Evolutionary conservation across 2,329 filamentous ascomycete species (phyloP).

Genomic region (Nectriaceae sp.): DNA sequence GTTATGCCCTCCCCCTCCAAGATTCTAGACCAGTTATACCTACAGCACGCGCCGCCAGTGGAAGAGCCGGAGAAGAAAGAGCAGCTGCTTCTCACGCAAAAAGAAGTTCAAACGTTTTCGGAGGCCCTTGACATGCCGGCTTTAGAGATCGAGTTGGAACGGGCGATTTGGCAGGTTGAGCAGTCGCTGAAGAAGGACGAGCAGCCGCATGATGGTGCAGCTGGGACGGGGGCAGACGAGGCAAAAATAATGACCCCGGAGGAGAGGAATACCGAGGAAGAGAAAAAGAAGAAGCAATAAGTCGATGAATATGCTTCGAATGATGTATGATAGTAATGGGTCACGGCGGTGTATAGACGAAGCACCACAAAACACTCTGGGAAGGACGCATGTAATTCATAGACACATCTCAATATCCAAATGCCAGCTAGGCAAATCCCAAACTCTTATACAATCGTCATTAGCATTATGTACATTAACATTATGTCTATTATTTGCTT

Average conservation of each 20-base stretch:
- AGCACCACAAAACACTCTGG: conserved; percentile 6
- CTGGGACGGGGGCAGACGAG: conserved; percentile 13
- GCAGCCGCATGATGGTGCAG: conserved; percentile 14
- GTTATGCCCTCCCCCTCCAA: conserved; percentile 66
- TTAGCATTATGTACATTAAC: neutral
- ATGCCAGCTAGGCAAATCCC: neutral
- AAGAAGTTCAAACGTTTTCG: conserved; percentile 59
- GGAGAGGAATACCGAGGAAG: conserved; percentile 16
- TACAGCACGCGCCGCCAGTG: conserved; percentile 39
- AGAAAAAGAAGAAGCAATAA: conserved; percentile 13
- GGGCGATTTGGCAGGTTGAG: conserved; percentile 75
- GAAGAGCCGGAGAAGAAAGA: conserved; percentile 29
- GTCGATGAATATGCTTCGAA: conserved; percentile 20
- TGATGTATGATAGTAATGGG: conserved; percentile 28
- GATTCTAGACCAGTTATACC: conserved; percentile 74
- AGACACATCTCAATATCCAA: neutral
- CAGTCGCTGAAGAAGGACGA: conserved; percentile 41
- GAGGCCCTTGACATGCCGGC: conserved; percentile 67
- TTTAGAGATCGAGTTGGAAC: conserved; percentile 71
- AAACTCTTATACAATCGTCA: neutral
- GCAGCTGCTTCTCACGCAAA: conserved; percentile 47
- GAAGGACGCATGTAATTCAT: neutral
- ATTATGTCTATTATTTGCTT: neutral
- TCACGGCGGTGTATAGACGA: conserved; percentile 20
- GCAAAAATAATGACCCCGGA: conserved; percentile 6